These are phyloP conservation scores for Limonium bicolor DNA, from an alignment of 148 eudicot genomes.

Conservation along the genomic window DNA sequence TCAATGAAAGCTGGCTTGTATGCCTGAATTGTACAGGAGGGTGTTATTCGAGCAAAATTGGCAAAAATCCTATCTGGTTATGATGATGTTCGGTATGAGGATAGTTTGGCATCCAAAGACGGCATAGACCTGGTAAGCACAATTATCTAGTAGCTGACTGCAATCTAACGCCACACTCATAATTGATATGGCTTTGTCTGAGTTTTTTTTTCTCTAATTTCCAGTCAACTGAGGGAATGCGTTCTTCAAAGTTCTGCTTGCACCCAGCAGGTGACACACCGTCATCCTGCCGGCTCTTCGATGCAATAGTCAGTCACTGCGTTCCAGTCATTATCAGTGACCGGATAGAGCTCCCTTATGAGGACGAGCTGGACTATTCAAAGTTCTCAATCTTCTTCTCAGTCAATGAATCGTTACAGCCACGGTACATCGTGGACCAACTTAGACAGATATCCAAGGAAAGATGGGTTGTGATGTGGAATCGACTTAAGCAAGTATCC, in stretches of 20 bases:
- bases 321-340: slow-evolving; percentile 78
- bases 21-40: slow-evolving; percentile 40
- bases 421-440: slow-evolving; percentile 40
- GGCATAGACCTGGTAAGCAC: slow-evolving; percentile 52
- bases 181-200: too few species aligned
- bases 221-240: slow-evolving; percentile 69
- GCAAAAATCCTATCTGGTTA: slow-evolving; percentile 36
- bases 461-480: slow-evolving; percentile 80
- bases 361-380: slow-evolving; percentile 61
- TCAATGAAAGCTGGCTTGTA: too few species aligned
- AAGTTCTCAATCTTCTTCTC: slow-evolving; percentile 71
- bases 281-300: slow-evolving; percentile 82
- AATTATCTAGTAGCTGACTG: too few species aligned
- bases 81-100: slow-evolving; percentile 61
- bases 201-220: slow-evolving; percentile 2
- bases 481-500: slow-evolving; percentile 39
- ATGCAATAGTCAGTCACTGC: slow-evolving; percentile 83
- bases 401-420: slow-evolving; percentile 37
- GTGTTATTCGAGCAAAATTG: slow-evolving; percentile 60
- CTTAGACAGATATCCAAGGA: slow-evolving; percentile 51
- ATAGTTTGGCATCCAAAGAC: slow-evolving; percentile 51
- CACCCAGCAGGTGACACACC: slow-evolving; percentile 92
- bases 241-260: slow-evolving; percentile 72
- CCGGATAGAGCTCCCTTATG: slow-evolving; percentile 73
- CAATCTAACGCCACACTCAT: too few species aligned